Evolutionary conservation across 2,329 filamentous ascomycete genomes (phyloP).

Genomic region (Lecanoromycetidae sp.): DNA sequence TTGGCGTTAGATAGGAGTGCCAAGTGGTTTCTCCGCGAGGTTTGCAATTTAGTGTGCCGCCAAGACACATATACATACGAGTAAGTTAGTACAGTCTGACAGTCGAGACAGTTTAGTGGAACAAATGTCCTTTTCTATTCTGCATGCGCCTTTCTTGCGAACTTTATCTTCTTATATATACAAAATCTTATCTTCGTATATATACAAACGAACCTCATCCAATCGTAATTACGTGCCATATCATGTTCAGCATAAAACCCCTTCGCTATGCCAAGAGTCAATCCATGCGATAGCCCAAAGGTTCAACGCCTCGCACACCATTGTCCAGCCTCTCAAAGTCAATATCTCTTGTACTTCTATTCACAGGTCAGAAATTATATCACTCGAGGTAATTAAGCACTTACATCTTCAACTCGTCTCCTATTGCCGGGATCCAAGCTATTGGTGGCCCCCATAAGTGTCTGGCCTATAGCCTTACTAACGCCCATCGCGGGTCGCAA

Average conservation of each 20-base stretch:
- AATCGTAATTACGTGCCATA: neutral
- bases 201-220: neutral
- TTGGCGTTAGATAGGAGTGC: too few relatives aligned
- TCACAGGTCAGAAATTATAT: neutral
- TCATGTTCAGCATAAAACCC: neutral
- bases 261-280: neutral
- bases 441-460: slow-evolving; percentile 84
- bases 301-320: neutral
- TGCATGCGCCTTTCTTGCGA: too few relatives aligned
- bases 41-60: too few relatives aligned
- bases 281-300: too few relatives aligned
- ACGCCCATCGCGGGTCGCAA: slow-evolving; percentile 83
- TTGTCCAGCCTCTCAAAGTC: neutral
- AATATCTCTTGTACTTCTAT: slow-evolving; percentile 36
- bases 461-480: slow-evolving; percentile 76
- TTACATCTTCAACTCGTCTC: slow-evolving; percentile 75
- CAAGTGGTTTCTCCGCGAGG: too few relatives aligned
- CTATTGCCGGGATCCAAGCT: slow-evolving; percentile 72
- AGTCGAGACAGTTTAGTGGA: too few relatives aligned
- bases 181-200: neutral
- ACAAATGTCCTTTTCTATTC: too few relatives aligned
- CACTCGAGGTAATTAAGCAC: slow-evolving; percentile 30
- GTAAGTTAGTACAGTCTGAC: too few relatives aligned
- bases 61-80: too few relatives aligned
- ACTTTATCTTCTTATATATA: neutral